Percentiles rank a stretch among this genome's conserved stretches.
These are phyloP conservation scores for Lathyrus sativus DNA, from an alignment of 306 rosid species.

Conservation along the genomic window DNA sequence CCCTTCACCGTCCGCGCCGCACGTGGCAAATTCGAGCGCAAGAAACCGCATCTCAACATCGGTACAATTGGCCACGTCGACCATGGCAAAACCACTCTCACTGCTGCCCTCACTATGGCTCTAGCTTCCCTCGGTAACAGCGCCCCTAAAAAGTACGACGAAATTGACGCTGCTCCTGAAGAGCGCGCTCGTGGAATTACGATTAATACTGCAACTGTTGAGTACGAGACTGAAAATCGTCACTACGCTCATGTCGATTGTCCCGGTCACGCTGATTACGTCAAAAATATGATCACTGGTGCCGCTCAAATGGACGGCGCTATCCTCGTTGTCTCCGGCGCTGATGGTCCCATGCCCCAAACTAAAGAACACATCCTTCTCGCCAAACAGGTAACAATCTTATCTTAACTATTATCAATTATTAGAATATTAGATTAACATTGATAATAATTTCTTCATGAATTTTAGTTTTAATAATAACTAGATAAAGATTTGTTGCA, in stretches of 20 bases:
- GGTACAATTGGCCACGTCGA: slow-evolving; percentile 94
- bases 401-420: background rate
- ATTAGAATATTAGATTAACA: background rate
- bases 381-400: slow-evolving; percentile 60
- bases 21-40: slow-evolving; percentile 80
- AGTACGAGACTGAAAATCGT: slow-evolving; percentile 79
- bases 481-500: background rate
- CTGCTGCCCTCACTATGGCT: slow-evolving; percentile 93
- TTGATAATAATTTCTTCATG: background rate
- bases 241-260: slow-evolving; percentile 89
- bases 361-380: slow-evolving; percentile 80
- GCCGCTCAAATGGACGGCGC: slow-evolving; percentile 93
- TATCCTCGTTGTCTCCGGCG: slow-evolving; percentile 71
- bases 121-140: slow-evolving; percentile 62
- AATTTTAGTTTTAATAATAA: background rate
- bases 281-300: slow-evolving; percentile 83
- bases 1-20: slow-evolving; percentile 73
- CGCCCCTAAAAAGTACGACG: slow-evolving; percentile 79
- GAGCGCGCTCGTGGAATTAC: slow-evolving; percentile 88
- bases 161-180: slow-evolving; percentile 88
- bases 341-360: slow-evolving; percentile 86
- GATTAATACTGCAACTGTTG: slow-evolving; percentile 84
- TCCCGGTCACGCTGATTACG: slow-evolving; percentile 85
- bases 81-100: slow-evolving; percentile 92
- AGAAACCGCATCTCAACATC: slow-evolving; percentile 84